Conservation (phyloP, 495 filamentous ascomycete species). For the Parathielavia appendiculata region DNA sequence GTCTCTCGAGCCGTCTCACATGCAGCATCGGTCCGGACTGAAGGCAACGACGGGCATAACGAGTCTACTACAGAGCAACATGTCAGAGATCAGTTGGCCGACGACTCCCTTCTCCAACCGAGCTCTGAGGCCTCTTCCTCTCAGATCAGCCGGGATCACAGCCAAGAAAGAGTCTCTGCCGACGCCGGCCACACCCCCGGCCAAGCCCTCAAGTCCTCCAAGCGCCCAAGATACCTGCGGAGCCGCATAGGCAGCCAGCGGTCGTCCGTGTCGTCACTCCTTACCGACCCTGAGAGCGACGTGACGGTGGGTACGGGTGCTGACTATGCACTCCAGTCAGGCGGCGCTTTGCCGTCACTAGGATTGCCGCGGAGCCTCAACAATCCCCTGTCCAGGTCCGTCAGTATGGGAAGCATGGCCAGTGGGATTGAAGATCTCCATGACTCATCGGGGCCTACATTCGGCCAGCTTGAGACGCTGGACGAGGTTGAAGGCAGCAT, state of each 20-base stretch:
- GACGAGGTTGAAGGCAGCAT: conserved; percentile 39
- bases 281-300: conserved; percentile 63
- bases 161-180: conserved; percentile 22
- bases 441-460: conserved; percentile 45
- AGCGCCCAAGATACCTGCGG: conserved; percentile 64
- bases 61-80: conserved; percentile 6
- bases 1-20: conserved; percentile 49
- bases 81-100: conserved; percentile 13
- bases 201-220: conserved; percentile 25
- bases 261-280: conserved; percentile 69
- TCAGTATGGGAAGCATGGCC: conserved; percentile 92
- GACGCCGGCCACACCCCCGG: conserved; percentile 36
- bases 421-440: conserved; percentile 77
- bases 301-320: conserved; percentile 61
- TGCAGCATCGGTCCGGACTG: conserved; percentile 28
- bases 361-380: conserved; percentile 50
- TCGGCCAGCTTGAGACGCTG: conserved; percentile 50
- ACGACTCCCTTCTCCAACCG: conserved; percentile 17
- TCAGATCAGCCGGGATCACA: conserved; percentile 34
- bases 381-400: conserved; percentile 64
- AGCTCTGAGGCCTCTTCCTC: conserved; percentile 18
- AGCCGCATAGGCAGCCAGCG: conserved; percentile 71
- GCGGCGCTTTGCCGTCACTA: conserved; percentile 62
- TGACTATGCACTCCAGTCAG: conserved; percentile 81
- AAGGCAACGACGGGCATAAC: conserved; percentile 10